Conservation (phyloP, 345 rosid species). For the Linum usitatissimum region DNA sequence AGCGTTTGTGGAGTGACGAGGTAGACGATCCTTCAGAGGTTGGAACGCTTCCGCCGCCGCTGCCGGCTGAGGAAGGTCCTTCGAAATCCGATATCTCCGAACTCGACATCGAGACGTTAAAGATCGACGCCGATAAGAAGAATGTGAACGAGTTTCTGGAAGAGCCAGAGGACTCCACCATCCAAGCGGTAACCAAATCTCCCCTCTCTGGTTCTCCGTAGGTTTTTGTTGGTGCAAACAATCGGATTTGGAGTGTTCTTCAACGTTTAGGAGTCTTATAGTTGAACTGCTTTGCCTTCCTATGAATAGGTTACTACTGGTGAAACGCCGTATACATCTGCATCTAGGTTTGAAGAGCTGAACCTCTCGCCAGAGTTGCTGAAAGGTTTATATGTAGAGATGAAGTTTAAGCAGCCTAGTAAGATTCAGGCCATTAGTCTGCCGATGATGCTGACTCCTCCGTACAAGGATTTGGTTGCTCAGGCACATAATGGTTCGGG, state of each 20-base stretch:
- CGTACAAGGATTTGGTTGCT: conserved; percentile 69
- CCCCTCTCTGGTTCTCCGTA: not conserved
- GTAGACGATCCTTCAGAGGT: conserved; percentile 43
- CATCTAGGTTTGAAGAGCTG: conserved; percentile 69
- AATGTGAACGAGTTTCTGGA: conserved; percentile 47
- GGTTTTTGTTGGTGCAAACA: not conserved
- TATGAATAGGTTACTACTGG: conserved; percentile 51
- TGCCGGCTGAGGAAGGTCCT: not conserved
- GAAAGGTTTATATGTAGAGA: conserved; percentile 83
- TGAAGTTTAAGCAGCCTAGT: conserved; percentile 91
- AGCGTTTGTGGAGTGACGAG: conserved; percentile 38
- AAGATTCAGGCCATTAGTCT: conserved; percentile 87
- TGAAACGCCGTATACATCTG: conserved; percentile 78
- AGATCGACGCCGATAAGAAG: conserved; percentile 44
- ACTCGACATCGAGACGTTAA: conserved; percentile 34
- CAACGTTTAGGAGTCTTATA: conserved; percentile 1
- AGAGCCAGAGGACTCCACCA: conserved; percentile 76
- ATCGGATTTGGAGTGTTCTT: not conserved
- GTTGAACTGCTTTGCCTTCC: not conserved
- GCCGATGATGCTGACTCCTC: conserved; percentile 91
- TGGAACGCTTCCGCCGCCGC: conserved; percentile 20
- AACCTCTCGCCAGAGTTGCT: conserved; percentile 61
- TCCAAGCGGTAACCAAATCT: conserved; percentile 46
- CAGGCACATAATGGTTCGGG: conserved; percentile 98
- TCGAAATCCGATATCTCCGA: conserved; percentile 22